Conservation (phyloP, 345 rosid species). For the Linum tenue region DNA sequence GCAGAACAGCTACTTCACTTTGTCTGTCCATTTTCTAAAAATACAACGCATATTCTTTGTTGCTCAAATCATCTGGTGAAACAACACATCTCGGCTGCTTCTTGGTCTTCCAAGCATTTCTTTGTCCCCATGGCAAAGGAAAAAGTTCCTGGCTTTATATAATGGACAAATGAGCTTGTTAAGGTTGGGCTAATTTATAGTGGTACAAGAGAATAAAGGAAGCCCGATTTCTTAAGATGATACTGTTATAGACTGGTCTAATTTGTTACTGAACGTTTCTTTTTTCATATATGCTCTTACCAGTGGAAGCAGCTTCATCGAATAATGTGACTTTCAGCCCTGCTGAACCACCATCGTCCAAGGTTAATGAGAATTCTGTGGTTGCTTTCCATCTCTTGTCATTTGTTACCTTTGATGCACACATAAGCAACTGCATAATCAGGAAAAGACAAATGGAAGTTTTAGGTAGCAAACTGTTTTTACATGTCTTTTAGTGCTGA, state of each 20-base stretch:
- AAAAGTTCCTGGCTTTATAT: slow-evolving; percentile 49
- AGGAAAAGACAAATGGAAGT: background rate
- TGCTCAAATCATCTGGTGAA: too few species aligned
- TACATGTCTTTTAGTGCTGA: background rate
- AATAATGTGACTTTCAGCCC: slow-evolving; percentile 31
- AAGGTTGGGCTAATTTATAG: too few species aligned
- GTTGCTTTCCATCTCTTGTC: background rate
- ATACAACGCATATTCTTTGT: too few species aligned
- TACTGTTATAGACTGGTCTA: too few species aligned
- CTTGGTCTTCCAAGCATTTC: too few species aligned
- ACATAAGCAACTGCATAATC: background rate
- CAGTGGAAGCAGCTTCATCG: slow-evolving; percentile 49
- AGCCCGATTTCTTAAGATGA: too few species aligned
- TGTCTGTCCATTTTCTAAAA: too few species aligned
- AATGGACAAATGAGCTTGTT: slow-evolving; percentile 56
- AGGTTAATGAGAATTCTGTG: slow-evolving; percentile 35
- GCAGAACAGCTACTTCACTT: too few species aligned
- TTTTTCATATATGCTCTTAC: slow-evolving; percentile 18
- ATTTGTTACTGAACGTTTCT: too few species aligned
- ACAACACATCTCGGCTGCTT: too few species aligned
- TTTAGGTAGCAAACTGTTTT: background rate
- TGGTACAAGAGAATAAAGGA: too few species aligned
- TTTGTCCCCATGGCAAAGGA: slow-evolving; percentile 63
- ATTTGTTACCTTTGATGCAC: background rate
- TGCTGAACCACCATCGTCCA: slow-evolving; percentile 30